Conservation (phyloP, 202 grass and related monocot genomes). For the Elaeis oleifera region DNA sequence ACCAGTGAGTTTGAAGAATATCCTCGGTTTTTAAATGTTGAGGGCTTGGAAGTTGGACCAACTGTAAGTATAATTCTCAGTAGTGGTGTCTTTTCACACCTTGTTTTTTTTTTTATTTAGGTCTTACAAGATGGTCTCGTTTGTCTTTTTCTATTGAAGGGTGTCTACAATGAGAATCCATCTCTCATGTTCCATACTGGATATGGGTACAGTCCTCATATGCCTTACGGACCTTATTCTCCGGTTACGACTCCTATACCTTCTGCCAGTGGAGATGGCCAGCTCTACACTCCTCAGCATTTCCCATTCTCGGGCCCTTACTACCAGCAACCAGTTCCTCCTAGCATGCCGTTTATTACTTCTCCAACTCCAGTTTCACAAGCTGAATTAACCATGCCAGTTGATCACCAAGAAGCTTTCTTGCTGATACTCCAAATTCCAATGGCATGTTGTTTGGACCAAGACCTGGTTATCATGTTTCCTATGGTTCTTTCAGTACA, state of each 20-base stretch:
- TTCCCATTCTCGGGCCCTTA: slow-evolving; percentile 91
- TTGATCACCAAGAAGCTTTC: slow-evolving; percentile 58
- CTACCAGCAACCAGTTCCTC: slow-evolving; percentile 72
- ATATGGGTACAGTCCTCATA: slow-evolving; percentile 78
- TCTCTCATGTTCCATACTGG: slow-evolving; percentile 76
- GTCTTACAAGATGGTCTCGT: slow-evolving; percentile 3
- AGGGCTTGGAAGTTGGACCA: slow-evolving; percentile 65
- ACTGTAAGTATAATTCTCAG: slow-evolving; percentile 39
- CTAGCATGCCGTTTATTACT: slow-evolving; percentile 63
- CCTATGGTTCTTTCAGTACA: slow-evolving; percentile 16
- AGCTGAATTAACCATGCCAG: slow-evolving; percentile 58
- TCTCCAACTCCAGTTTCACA: slow-evolving; percentile 71
- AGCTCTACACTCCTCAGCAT: slow-evolving; percentile 82
- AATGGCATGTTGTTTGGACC: slow-evolving; percentile 58
- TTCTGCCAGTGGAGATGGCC: slow-evolving; percentile 61
- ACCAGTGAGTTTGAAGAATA: slow-evolving; percentile 62
- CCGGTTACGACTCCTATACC: slow-evolving; percentile 76
- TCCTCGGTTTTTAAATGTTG: slow-evolving; percentile 53
- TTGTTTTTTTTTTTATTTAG: neutral
- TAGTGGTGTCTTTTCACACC: neutral
- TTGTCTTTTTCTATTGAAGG: slow-evolving; percentile 37
- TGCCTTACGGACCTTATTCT: slow-evolving; percentile 86
- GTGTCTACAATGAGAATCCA: slow-evolving; percentile 80
- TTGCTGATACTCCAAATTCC: slow-evolving; percentile 50
- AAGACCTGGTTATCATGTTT: slow-evolving; percentile 12